These are phyloP conservation scores for Wickerhamomyces alni DNA, from an alignment of 805 yeast species.

Conservation along the genomic window DNA sequence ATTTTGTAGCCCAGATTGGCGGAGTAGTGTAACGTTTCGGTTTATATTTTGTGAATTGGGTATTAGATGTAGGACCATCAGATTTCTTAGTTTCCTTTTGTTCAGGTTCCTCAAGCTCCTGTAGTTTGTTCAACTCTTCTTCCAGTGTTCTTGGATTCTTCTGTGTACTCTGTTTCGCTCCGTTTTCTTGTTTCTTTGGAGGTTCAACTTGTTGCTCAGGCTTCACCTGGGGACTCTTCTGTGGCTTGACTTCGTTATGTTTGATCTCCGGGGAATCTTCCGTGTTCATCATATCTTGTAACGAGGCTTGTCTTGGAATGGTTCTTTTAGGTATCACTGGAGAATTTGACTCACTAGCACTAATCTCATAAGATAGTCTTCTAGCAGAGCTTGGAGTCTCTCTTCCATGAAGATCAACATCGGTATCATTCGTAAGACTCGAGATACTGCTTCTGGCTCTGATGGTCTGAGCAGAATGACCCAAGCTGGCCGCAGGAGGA, in stretches of 20 bases:
- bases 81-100: no score
- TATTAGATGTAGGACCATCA: no score
- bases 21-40: slow-evolving; percentile 59
- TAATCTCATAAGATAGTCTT: slow-evolving; percentile 20
- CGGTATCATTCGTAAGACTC: slow-evolving; percentile 38
- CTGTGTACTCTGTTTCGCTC: slow-evolving; percentile 1
- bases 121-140: slow-evolving; percentile 6
- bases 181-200: no score
- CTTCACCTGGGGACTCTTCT: no score
- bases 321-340: slow-evolving; percentile 20
- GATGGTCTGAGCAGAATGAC: slow-evolving; percentile 6
- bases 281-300: slow-evolving; percentile 13
- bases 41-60: slow-evolving; percentile 35
- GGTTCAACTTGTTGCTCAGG: no score
- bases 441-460: slow-evolving; percentile 19
- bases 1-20: slow-evolving; percentile 83
- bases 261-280: slow-evolving; percentile 10
- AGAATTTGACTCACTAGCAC: slow-evolving; percentile 18
- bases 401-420: slow-evolving; percentile 37
- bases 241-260: not conserved
- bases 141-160: slow-evolving; percentile 3
- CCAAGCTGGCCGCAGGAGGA: not conserved
- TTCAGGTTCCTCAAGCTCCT: slow-evolving; percentile 22
- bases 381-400: slow-evolving; percentile 31
- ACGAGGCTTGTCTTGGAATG: slow-evolving; percentile 11